Conservation (phyloP, 768 basidiomycete species). For the Kwoniella dejecticola region DNA sequence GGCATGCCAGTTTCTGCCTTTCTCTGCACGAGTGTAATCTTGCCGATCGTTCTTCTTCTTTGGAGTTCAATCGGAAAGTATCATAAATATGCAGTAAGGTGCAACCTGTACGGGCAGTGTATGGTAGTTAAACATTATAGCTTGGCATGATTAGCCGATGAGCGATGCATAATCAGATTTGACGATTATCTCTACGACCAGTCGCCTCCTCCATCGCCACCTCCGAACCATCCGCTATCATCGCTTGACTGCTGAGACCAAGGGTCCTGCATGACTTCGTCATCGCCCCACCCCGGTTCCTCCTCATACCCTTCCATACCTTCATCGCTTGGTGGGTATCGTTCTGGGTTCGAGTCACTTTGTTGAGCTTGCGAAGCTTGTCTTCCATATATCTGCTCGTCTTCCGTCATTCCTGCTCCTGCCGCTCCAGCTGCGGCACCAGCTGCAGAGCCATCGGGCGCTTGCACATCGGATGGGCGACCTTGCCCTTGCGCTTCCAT, state of each 20-base stretch:
- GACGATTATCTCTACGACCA: constrained; percentile 3
- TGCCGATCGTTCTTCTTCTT: no score
- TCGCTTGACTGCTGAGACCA: constrained; percentile 29
- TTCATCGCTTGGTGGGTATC: constrained; percentile 10
- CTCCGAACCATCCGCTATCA: constrained; percentile 37
- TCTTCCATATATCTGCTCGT: constrained; percentile 47
- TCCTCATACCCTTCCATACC: constrained; percentile 33
- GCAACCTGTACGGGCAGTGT: no score
- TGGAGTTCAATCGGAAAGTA: no score
- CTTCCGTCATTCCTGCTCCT: constrained; percentile 37
- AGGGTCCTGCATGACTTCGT: constrained; percentile 48
- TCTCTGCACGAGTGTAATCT: no score
- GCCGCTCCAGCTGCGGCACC: constrained; percentile 25
- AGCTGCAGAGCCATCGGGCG: constrained; percentile 19
- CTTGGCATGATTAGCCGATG: no score
- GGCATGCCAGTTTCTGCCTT: no score
- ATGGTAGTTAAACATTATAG: no score
- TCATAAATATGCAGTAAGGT: no score
- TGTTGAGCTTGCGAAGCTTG: constrained; percentile 14
- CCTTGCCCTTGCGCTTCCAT: constrained; percentile 18
- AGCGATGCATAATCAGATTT: no score
- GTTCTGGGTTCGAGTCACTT: neutral
- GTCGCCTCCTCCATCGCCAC: constrained; percentile 30
- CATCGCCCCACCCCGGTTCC: constrained; percentile 31
- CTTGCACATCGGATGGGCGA: constrained; percentile 18